Evolutionary conservation across 345 rosid species (phyloP), one percentile per base, ranked within the genome.

Genomic region (Lumnitzera racemosa): DNA sequence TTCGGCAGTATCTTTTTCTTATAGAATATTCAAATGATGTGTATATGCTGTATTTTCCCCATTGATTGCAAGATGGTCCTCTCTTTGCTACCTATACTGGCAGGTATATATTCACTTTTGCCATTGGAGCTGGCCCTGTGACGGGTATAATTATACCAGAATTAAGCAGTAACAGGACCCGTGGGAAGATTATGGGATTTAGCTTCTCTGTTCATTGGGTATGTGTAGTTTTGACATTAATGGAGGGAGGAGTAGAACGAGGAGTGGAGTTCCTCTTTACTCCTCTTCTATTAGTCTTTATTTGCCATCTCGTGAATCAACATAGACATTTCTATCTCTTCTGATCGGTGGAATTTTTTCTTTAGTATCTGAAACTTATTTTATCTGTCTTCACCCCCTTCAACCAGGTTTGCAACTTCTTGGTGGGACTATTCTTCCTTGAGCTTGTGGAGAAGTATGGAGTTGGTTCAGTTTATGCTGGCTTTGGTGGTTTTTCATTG

Each of bases 161-260:
- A 63, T 82, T 89, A 46, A 86, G 89, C 75, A 76, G 91, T 81
- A 70, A 24, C 67, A 79, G 71, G 71, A 81, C 73, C 49, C 89
- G 94, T 14, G 91, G 86, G 66, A 86, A 86, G 83, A 84, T 86
- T 48, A 77, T 82, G 87, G 82, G 88, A 25, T 77, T 83, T 66
- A 83, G 90, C 70, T 77, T 83, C 63, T 86, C 79, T 49, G 90
- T 83, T 68, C 90, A 86, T 70, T 89, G 92, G 96, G 96, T 89
- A 74, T 49, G 76, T 57, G 50, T 47, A 1, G 11, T 20, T 10
- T 12, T 15, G n/a, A 29, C 29, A 5, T 10, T 36, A 6, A 46
- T 20, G 23, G 27, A 24, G 51, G 43, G 43, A 36, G 5, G 43
- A 36, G 7, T 36, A 1, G 43, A 5, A 36, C 43, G 5, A 36